Conservation (phyloP, 768 basidiomycete genomes). For the Mycena albidolilacea region DNA sequence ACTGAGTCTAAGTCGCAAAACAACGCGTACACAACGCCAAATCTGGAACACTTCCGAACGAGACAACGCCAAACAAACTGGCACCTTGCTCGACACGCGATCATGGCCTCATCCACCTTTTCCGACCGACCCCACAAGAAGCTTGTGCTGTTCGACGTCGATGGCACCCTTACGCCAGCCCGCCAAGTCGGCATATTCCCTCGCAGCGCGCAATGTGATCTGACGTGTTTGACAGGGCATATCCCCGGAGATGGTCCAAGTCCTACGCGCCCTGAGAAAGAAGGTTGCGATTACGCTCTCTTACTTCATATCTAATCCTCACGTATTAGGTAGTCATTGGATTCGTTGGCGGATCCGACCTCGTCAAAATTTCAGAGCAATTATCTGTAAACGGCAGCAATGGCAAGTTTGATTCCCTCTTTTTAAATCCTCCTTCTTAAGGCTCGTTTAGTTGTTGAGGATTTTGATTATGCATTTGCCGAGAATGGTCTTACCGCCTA, state of each 20-base stretch:
- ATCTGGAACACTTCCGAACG: not conserved
- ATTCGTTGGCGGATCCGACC: slow-evolving; percentile 95
- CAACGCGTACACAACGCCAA: not conserved
- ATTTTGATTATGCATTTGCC: slow-evolving; percentile 93
- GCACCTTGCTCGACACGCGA: not conserved
- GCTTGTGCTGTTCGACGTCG: slow-evolving; percentile 87
- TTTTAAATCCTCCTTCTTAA: not conserved
- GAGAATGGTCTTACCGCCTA: slow-evolving; percentile 96
- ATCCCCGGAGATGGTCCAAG: slow-evolving; percentile 77
- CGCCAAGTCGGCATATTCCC: slow-evolving; percentile 66
- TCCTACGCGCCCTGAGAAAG: slow-evolving; percentile 79
- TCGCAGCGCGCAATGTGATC: slow-evolving; percentile 5
- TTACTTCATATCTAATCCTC: too few species aligned
- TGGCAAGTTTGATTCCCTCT: slow-evolving; percentile 56
- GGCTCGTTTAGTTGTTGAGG: slow-evolving; percentile 71
- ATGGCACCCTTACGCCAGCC: slow-evolving; percentile 79
- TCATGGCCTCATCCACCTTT: slow-evolving; percentile 73
- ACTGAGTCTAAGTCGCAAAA: not conserved
- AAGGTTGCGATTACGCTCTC: slow-evolving; percentile 57
- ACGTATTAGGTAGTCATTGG: slow-evolving; percentile 63
- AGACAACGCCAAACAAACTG: not conserved
- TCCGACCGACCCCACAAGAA: slow-evolving; percentile 76
- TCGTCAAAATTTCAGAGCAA: slow-evolving; percentile 92
- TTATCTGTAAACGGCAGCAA: slow-evolving; percentile 71
- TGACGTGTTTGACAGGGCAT: slow-evolving; percentile 58